A percentile compares a stretch with the other conserved stretches of the same genome.
Evolutionary conservation across 2,329 filamentous ascomycete species (phyloP).

Genomic region (Cladosporium sp.): DNA sequence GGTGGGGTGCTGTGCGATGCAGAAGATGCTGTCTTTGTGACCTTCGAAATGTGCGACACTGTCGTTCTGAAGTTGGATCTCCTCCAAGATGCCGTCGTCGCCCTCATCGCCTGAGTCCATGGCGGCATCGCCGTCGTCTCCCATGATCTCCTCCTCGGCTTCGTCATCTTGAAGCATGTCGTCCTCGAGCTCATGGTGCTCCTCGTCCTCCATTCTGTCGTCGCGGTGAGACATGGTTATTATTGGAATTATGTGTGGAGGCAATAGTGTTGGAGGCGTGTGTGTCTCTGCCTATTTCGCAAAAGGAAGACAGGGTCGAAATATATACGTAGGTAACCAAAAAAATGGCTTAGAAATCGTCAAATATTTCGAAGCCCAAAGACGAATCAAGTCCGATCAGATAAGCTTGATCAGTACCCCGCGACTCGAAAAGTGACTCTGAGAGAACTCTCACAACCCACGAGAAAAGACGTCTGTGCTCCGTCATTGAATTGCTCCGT

Average conservation of each 20-base stretch:
- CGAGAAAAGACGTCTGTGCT: neutral
- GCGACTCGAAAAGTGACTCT: neutral
- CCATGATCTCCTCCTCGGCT: conserved; percentile 65
- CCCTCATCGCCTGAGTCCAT: conserved; percentile 73
- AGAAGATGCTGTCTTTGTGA: conserved; percentile 88
- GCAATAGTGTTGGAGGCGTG: neutral
- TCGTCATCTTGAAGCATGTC: conserved; percentile 75
- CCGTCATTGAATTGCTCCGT: no score
- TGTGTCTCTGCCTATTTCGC: neutral
- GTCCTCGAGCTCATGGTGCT: conserved; percentile 57
- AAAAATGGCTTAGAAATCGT: conserved; percentile 5
- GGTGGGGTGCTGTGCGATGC: conserved; percentile 86
- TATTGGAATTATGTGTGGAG: neutral
- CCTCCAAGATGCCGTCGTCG: conserved; percentile 57
- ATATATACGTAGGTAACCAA: neutral
- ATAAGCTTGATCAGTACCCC: neutral
- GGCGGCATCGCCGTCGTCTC: conserved; percentile 62
- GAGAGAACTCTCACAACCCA: neutral
- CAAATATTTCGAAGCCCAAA: neutral
- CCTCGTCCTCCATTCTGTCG: conserved; percentile 14
- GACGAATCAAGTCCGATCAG: neutral
- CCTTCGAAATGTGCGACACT: conserved; percentile 86
- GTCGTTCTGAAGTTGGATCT: conserved; percentile 84
- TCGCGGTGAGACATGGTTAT: conserved; percentile 6
- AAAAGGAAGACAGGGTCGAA: neutral